Evolutionary conservation across 208 protist genomes (phyloP), one percentile per base, ranked within the genome.

Genomic region (Trypanosoma scelopori): DNA sequence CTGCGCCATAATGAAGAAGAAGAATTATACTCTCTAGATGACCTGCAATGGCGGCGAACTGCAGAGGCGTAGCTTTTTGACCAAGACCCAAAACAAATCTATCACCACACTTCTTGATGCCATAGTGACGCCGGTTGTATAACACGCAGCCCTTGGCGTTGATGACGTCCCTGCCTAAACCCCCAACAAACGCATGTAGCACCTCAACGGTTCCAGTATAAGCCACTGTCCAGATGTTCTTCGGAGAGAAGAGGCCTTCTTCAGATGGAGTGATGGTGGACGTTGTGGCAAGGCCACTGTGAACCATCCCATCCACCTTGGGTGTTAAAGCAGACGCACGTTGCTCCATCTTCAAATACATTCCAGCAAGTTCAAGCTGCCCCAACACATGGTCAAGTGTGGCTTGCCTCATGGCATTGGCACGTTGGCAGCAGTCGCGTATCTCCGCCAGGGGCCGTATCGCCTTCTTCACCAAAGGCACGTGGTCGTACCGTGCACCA

Each of bases 1-100:
- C 46, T 3, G 91, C 84, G 7, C 86, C 85, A 25, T 58, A 71
- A 12, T 69, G 60, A 37, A 94, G 66, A 23, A 96, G 84, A 9
- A 94, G 60, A 47, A 92, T 53, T 13, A 94, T 82, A 49, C 78
- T 94, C 60, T 93, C 91, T 42, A 94, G 55, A 55, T 84, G 82
- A 18, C 84, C 80, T 0, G 82, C 84, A 18, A 87, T 66, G 0
- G 86, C 87, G 3, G 87, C 91, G 53, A 92, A 96, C 69, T 94
- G 86, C 37, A 96, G 64, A 0, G 86, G 74, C 7, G 79, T 92
- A n/a, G 69, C 87, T 59, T 88, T 86, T 60, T 74, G 76, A 22
- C 91, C 91, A 18, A 93, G 65, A 2, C 91, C 91, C 6, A 96
- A 70, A 39, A 52, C 50, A 72, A 80, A 87, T 20, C 51, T 52